These are phyloP conservation scores for Ilex asprella DNA, from an alignment of 257 asterid genomes.

Conservation along the genomic window DNA sequence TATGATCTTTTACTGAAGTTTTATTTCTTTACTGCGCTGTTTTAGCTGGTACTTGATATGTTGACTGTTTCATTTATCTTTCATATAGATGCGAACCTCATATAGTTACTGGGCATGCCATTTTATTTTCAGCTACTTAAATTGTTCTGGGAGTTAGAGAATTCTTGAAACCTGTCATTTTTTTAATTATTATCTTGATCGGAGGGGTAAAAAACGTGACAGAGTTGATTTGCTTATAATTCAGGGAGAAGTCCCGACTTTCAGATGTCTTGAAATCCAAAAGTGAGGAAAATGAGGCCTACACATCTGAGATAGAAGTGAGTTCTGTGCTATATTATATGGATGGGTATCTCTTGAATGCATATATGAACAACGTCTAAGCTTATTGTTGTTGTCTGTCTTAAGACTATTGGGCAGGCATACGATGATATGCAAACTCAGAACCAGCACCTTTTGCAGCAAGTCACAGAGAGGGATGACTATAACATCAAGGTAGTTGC, in stretches of 20 bases:
- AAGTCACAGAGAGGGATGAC: conserved; percentile 93
- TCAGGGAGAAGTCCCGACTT: conserved; percentile 68
- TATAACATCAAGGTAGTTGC: conserved; percentile 74
- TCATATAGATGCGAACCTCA: no score
- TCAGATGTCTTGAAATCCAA: conserved; percentile 67
- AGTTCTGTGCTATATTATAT: conserved; percentile 8
- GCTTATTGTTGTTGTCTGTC: background rate
- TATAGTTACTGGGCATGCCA: no score
- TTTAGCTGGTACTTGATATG: no score
- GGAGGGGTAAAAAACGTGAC: background rate
- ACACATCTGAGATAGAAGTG: conserved; percentile 94
- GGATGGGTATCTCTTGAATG: conserved; percentile 5
- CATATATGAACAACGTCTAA: conserved; percentile 10
- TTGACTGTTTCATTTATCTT: no score
- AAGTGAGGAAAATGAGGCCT: conserved; percentile 92
- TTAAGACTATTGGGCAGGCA: conserved; percentile 95
- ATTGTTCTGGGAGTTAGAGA: no score
- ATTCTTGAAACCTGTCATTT: background rate
- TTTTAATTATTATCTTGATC: no score
- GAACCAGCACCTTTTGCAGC: conserved; percentile 93
- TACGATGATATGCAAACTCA: conserved; percentile 98
- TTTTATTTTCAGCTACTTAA: no score
- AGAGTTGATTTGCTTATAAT: conserved; percentile 15
- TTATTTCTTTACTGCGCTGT: no score
- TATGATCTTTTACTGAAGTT: no score